Evolutionary conservation across 2,329 filamentous ascomycete genomes (phyloP).

Genomic region (Fusarium circinatum): DNA sequence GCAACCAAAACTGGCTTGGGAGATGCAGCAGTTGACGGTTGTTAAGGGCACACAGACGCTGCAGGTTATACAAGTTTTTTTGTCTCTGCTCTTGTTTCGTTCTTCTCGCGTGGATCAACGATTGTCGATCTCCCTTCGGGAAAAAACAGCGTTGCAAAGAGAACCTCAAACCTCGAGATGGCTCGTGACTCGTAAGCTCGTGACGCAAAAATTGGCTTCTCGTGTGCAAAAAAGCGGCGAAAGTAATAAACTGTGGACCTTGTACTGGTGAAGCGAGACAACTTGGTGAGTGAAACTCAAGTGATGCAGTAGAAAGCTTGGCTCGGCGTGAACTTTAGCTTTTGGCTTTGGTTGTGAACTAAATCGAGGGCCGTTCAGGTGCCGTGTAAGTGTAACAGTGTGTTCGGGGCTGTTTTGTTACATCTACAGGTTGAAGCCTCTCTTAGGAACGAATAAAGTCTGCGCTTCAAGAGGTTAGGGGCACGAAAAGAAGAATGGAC

Average conservation of each 20-base stretch:
- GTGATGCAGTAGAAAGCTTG: constrained; percentile 34
- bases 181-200: constrained; percentile 39
- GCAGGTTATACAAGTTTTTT: constrained; percentile 20
- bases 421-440: constrained; percentile 25
- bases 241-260: constrained; percentile 33
- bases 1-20: constrained; percentile 15
- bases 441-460: constrained; percentile 31
- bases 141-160: constrained; percentile 19
- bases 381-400: constrained; percentile 45
- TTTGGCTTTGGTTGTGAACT: constrained; percentile 13
- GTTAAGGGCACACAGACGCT: constrained; percentile 10
- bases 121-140: constrained; percentile 6
- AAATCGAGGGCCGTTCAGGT: constrained; percentile 29
- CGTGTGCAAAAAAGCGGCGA: constrained; percentile 29
- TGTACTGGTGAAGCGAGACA: constrained; percentile 30
- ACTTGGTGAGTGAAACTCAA: constrained; percentile 23
- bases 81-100: constrained; percentile 15
- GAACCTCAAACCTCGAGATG: constrained; percentile 17
- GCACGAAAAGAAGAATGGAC: constrained; percentile 22
- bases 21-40: constrained; percentile 26
- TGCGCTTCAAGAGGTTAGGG: constrained; percentile 38
- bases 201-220: constrained; percentile 36
- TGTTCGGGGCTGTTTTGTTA: constrained; percentile 21
- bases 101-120: constrained; percentile 21
- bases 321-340: constrained; percentile 32